phyloP scores from a whole-genome alignment of 2,329 filamentous ascomycete genomes.

The Xylaria arbuscula region DNA sequence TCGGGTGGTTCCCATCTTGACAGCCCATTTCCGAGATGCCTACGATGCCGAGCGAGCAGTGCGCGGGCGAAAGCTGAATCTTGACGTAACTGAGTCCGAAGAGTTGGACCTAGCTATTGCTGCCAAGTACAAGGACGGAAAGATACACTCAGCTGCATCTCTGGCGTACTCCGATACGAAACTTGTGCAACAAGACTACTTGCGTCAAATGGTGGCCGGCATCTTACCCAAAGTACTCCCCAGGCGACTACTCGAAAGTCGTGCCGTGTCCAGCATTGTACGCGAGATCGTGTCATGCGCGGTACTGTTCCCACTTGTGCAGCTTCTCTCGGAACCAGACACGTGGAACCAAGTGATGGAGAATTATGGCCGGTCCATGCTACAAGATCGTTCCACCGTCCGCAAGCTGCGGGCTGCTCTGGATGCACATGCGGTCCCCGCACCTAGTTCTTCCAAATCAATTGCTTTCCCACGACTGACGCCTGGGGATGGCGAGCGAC shows the following conservation, averaged over 20 bases:
- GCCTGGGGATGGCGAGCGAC: conserved; percentile 86
- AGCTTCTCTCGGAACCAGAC: conserved; percentile 87
- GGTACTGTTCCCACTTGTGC: conserved; percentile 84
- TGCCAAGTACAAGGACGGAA: conserved; percentile 90
- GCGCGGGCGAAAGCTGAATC: conserved; percentile 86
- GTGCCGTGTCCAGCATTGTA: conserved; percentile 82
- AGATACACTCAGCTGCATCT: conserved; percentile 86
- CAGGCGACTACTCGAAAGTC: conserved; percentile 77
- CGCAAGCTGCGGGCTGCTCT: conserved; percentile 89
- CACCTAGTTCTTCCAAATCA: conserved; percentile 72
- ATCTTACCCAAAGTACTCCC: conserved; percentile 82
- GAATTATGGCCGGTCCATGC: conserved; percentile 82
- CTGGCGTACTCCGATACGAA: conserved; percentile 87
- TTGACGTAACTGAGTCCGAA: conserved; percentile 93
- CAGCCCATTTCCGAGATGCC: conserved; percentile 88
- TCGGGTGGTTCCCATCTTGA: conserved; percentile 87
- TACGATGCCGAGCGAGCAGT: conserved; percentile 89
- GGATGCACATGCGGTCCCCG: conserved; percentile 91
- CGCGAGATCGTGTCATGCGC: conserved; percentile 93
- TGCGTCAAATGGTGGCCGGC: conserved; percentile 78
- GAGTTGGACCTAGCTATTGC: conserved; percentile 96
- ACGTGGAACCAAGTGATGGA: conserved; percentile 98
- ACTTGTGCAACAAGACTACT: conserved; percentile 85
- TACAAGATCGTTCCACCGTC: conserved; percentile 96
- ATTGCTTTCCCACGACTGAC: conserved; percentile 80